Evolutionary conservation across 768 basidiomycete species (phyloP).

Genomic region (Lentinula lateritia): DNA sequence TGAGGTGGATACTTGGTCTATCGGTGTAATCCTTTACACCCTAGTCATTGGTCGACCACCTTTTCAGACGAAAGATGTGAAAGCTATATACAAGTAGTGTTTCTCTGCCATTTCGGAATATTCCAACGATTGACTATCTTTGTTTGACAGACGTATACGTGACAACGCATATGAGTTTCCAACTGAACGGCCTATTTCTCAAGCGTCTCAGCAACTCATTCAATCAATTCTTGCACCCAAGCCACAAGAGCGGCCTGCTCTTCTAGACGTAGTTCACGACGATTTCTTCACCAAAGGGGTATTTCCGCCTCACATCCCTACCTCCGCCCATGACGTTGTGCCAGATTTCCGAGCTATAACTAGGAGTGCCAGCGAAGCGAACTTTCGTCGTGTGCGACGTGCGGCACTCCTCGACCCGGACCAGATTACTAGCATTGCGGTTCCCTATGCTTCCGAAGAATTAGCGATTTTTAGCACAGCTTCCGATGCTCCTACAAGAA

Average conservation of each 20-base stretch:
- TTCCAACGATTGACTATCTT: neutral
- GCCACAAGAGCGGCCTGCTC: conserved; percentile 74
- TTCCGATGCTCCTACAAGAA: conserved; percentile 20
- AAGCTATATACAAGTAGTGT: conserved; percentile 86
- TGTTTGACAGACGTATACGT: conserved; percentile 67
- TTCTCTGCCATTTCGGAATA: neutral
- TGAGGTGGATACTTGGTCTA: conserved; percentile 97
- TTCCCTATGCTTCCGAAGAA: conserved; percentile 26
- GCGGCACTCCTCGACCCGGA: conserved; percentile 63
- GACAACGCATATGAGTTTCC: conserved; percentile 95
- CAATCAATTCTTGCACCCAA: conserved; percentile 81
- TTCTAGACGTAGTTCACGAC: conserved; percentile 82
- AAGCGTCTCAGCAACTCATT: conserved; percentile 72
- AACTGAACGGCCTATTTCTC: conserved; percentile 62
- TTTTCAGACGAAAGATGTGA: conserved; percentile 98
- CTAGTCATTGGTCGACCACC: conserved; percentile 92
- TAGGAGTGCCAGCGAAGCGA: conserved; percentile 53
- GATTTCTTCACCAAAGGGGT: conserved; percentile 78
- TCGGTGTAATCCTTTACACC: conserved; percentile 96
- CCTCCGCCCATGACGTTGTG: conserved; percentile 64
- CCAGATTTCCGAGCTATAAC: conserved; percentile 76
- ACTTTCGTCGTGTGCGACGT: conserved; percentile 65
- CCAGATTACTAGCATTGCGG: conserved; percentile 35
- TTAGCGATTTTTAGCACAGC: conserved; percentile 9
- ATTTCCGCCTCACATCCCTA: conserved; percentile 77